phyloP scores from a whole-genome alignment of 1,139 yeast species.

The Magnusiomyces ingens region DNA sequence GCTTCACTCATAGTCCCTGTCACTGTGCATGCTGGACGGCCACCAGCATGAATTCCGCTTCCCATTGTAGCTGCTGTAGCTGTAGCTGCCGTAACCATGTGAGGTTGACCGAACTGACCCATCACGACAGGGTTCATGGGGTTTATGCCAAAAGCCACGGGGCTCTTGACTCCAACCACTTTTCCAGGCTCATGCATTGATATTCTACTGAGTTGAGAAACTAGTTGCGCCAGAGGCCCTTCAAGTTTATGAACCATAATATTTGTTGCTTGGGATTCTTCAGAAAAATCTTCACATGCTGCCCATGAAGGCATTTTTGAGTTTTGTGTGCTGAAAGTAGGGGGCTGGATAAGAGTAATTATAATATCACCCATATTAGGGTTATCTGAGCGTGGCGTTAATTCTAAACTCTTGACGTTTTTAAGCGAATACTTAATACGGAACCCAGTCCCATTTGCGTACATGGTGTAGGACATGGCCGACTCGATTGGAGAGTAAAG shows the following conservation, averaged over 20 bases:
- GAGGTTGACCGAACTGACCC: too few species aligned
- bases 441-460: conserved; percentile 24
- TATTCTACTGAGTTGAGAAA: conserved; percentile 16
- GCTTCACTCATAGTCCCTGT: background rate
- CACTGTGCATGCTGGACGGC: too few species aligned
- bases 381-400: conserved; percentile 13
- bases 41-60: too few species aligned
- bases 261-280: conserved; percentile 24
- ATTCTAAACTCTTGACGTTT: conserved; percentile 19
- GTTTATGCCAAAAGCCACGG: too few species aligned
- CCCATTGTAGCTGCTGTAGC: too few species aligned
- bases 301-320: conserved; percentile 21
- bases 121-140: too few species aligned
- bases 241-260: conserved; percentile 23
- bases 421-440: conserved; percentile 26
- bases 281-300: conserved; percentile 29
- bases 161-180: background rate
- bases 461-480: conserved; percentile 25
- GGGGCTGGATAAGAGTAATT: conserved; percentile 21
- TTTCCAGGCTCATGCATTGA: conserved; percentile 3
- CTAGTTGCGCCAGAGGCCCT: conserved; percentile 23
- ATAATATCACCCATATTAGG: conserved; percentile 21
- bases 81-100: too few species aligned
- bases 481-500: conserved; percentile 23
- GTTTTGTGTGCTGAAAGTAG: conserved; percentile 24